Conservation (phyloP, 2,329 filamentous ascomycete genomes). For the Pseudogymnoascus sp. region DNA sequence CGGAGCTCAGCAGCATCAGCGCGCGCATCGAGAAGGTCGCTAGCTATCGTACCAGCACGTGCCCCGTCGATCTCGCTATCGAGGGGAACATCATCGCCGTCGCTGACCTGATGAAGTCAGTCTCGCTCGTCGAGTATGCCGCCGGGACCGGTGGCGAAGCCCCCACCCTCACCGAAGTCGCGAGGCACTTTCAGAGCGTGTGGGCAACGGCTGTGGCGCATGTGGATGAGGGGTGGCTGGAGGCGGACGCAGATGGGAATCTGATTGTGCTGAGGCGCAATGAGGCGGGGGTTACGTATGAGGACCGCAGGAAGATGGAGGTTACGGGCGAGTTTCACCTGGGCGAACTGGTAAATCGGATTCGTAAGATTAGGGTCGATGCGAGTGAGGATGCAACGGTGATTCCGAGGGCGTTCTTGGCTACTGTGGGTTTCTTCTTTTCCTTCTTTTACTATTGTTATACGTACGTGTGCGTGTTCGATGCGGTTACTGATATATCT, state of each 20-base stretch:
- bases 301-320: constrained; percentile 63
- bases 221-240: constrained; percentile 67
- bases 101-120: constrained; percentile 87
- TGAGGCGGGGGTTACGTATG: constrained; percentile 58
- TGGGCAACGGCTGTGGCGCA: constrained; percentile 76
- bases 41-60: constrained; percentile 71
- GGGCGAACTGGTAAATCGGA: constrained; percentile 88
- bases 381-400: constrained; percentile 58
- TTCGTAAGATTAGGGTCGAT: constrained; percentile 63
- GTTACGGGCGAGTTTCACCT: constrained; percentile 74
- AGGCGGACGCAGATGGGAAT: constrained; percentile 82
- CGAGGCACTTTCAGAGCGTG: constrained; percentile 68
- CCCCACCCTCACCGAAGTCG: constrained; percentile 61
- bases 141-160: constrained; percentile 47
- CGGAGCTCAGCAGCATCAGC: constrained; percentile 45
- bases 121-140: constrained; percentile 66
- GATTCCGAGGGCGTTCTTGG: constrained; percentile 75
- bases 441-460: not conserved
- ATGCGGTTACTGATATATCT: constrained; percentile 18
- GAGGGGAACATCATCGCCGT: constrained; percentile 69
- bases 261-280: constrained; percentile 73
- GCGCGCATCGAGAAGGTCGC: constrained; percentile 61
- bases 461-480: not conserved
- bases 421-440: constrained; percentile 55
- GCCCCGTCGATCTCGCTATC: constrained; percentile 72